A percentile compares a stretch with the other conserved stretches of the same genome.
Evolutionary conservation across 495 filamentous ascomycete species (phyloP).

Genomic region (Neurospora tetrasperma): DNA sequence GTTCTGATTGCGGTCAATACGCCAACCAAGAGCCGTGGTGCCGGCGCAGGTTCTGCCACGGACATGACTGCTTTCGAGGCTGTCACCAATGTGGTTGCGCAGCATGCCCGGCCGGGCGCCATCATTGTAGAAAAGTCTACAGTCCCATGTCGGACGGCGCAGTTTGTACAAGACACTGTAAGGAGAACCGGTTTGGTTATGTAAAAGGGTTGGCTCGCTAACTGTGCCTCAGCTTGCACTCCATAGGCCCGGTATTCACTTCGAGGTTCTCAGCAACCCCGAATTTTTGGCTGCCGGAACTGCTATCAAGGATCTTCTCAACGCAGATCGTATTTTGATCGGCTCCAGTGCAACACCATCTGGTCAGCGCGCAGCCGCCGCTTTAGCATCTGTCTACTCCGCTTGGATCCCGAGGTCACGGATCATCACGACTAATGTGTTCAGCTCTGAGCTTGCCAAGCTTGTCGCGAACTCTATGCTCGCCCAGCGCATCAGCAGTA

Average conservation of each 20-base stretch:
- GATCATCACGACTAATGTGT: constrained; percentile 62
- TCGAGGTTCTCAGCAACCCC: constrained; percentile 72
- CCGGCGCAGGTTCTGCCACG: constrained; percentile 58
- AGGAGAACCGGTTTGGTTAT: constrained; percentile 10
- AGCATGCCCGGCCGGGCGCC: constrained; percentile 50
- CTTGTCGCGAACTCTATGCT: constrained; percentile 71
- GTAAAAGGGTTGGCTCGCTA: not conserved
- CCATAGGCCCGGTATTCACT: constrained; percentile 48
- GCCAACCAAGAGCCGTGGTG: constrained; percentile 61
- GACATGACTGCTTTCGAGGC: constrained; percentile 62
- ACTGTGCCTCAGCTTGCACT: constrained; percentile 21
- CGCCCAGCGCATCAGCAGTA: constrained; percentile 70
- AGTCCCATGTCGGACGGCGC: constrained; percentile 65
- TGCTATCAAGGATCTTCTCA: constrained; percentile 57
- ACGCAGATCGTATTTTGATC: constrained; percentile 69
- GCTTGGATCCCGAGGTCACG: constrained; percentile 54
- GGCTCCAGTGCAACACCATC: constrained; percentile 47
- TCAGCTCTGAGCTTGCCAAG: constrained; percentile 71
- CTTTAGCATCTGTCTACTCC: constrained; percentile 53
- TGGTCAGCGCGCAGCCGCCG: constrained; percentile 51
- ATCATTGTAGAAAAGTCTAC: constrained; percentile 78
- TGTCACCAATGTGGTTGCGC: constrained; percentile 55
- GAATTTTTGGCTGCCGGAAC: constrained; percentile 75
- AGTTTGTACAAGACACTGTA: constrained; percentile 56
- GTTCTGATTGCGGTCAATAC: constrained; percentile 72